phyloP scores from a whole-genome alignment of 2,329 filamentous ascomycete genomes.

The Pestalotiopsis sp. region DNA sequence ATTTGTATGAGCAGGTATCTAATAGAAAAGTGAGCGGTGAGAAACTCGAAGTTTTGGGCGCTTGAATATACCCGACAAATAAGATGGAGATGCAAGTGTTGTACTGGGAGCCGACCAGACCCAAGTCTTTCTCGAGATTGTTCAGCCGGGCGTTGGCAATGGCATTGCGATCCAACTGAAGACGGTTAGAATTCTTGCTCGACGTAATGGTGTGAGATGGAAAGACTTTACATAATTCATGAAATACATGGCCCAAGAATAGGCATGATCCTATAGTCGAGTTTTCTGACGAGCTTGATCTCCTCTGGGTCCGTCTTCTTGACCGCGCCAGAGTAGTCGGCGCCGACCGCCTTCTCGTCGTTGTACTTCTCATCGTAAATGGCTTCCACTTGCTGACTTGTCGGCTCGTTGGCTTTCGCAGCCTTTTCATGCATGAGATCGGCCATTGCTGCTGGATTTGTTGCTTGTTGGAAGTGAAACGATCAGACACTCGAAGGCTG shows the following conservation, averaged over 20 bases:
- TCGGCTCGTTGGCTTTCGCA: background rate
- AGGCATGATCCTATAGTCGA: constrained; percentile 39
- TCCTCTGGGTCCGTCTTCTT: constrained; percentile 33
- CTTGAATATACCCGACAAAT: constrained; percentile 11
- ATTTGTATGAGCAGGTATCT: constrained; percentile 3
- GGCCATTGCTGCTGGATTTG: background rate
- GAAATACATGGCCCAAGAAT: constrained; percentile 43
- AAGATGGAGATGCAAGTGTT: constrained; percentile 14
- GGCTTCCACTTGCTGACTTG: background rate
- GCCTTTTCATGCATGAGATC: background rate
- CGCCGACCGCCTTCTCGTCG: background rate
- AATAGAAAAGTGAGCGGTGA: background rate
- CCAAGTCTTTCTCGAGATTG: constrained; percentile 24
- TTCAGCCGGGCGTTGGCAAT: constrained; percentile 37
- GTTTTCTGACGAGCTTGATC: constrained; percentile 36
- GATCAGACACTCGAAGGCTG: background rate
- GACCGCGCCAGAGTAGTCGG: constrained; percentile 34
- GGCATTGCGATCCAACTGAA: constrained; percentile 45
- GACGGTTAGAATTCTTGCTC: background rate
- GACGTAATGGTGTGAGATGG: background rate
- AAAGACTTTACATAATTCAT: constrained; percentile 32
- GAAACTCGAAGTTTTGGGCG: background rate
- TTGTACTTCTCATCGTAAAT: background rate
- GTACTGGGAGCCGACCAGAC: constrained; percentile 12
- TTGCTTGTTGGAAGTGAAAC: background rate